Base-by-base conservation (phyloP, 2,329 filamentous ascomycete genomes). In the Ambrosiella cleistominuta region DNA sequence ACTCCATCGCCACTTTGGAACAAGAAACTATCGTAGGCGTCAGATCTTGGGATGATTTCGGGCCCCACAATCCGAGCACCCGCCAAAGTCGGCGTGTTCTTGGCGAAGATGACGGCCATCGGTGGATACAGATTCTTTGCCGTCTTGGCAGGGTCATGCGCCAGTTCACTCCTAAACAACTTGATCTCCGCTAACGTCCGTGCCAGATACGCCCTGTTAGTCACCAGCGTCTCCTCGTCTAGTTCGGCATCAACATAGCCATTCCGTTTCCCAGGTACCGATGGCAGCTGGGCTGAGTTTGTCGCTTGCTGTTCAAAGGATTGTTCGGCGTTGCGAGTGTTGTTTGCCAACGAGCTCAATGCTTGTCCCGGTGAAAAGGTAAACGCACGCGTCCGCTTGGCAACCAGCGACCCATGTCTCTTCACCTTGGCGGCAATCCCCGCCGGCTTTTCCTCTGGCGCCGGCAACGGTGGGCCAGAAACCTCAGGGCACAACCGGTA, bases 1-100 rank as follows among this genome's bases (percentile, higher is more conserved):
- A 97, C 90, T 0, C 90, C 91, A 66, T 97, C 90, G 1, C 90
- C 89, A 19, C 83, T 84, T 0, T 86, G 85, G 70, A 96, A 96
- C 0, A 88, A 79, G 1, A 97, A 75, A 64, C 94, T 84, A 63
- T 95, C 88, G 67, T 95, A 96, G 0, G 81, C 83, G 68, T 94
- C 88, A 0, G 80, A 73, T 61, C 81, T 80, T 54, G 81, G 78
- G 63, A 96, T 95, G 0, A 78, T 82, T 57, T 91, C 88, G 2
- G 78, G 75, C 1, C 81, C 80, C 12, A 78, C 72, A 0, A 97
- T 88, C 50, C 83, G 82, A 0, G 87, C 88, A 0, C 85, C 88
- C 66, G 83, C 88, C 0, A 95, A 86, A 0, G 90, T 96, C 0
- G 90, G 90, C 0, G 85, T 86, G 27, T 81, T 82, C 68, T 95